Conservation (phyloP, 352 stramenopile species). For the Stramenopiles sp. region DNA sequence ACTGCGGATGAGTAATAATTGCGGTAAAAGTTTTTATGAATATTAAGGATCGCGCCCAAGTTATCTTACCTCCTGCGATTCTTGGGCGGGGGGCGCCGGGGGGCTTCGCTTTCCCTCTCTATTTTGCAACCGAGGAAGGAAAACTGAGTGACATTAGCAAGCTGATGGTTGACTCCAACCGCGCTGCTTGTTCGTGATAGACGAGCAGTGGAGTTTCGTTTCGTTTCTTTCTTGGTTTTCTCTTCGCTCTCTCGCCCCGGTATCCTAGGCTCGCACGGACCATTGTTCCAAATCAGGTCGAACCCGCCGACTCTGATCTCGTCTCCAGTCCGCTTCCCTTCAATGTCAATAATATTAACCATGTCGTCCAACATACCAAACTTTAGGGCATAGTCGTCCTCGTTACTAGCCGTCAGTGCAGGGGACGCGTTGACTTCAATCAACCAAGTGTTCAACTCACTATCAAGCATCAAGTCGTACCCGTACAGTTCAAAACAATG, state of each 20-base stretch:
- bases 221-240: neutral
- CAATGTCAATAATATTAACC: conserved; percentile 76
- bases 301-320: conserved; percentile 34
- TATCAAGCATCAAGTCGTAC: conserved; percentile 72
- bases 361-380: conserved; percentile 76
- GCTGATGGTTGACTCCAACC: neutral
- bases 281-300: conserved; percentile 28
- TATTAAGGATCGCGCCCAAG: no score
- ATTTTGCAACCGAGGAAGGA: neutral
- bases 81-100: neutral
- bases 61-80: neutral
- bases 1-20: no score
- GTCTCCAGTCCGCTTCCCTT: conserved; percentile 39
- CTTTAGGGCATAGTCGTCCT: conserved; percentile 73
- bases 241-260: neutral
- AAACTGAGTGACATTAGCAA: neutral
- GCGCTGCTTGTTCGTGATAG: neutral
- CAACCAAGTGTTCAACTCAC: conserved; percentile 66
- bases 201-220: neutral
- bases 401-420: neutral
- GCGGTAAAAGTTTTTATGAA: no score
- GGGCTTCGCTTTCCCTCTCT: neutral
- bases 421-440: conserved; percentile 79
- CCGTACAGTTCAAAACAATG: conserved; percentile 86
- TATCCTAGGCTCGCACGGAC: neutral